phyloP scores from a whole-genome alignment of 352 stramenopile species.

The Phytophthora rubi region DNA sequence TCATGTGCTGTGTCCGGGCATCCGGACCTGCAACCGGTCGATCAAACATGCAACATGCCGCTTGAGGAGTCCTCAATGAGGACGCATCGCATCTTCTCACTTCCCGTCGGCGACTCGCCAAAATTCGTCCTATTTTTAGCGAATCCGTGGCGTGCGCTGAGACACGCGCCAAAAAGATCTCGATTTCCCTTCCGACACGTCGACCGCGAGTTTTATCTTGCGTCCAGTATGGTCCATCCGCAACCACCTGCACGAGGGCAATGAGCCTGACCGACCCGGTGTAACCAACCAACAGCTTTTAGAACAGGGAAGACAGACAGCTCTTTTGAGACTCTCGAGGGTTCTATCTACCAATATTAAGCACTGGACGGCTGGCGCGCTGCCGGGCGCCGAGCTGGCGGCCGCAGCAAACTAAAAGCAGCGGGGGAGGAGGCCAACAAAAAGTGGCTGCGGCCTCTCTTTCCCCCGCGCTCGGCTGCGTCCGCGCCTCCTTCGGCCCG shows the following conservation, averaged over 20 bases:
- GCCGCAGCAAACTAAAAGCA: conserved; percentile 14
- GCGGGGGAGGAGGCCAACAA: conserved; percentile 38
- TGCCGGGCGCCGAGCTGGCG: conserved; percentile 1
- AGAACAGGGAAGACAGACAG: conserved; percentile 31
- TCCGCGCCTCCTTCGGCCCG: conserved; percentile 24
- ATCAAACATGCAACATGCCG: too few relatives aligned
- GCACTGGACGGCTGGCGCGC: conserved; percentile 24
- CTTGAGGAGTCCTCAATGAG: too few relatives aligned
- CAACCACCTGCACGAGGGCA: too few relatives aligned
- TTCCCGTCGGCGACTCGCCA: neutral
- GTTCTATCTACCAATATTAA: conserved; percentile 57
- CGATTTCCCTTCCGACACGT: neutral
- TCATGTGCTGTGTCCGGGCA: too few relatives aligned
- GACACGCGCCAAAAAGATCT: neutral
- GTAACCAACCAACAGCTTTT: neutral
- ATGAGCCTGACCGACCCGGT: too few relatives aligned
- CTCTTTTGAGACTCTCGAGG: conserved; percentile 25
- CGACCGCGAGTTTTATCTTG: neutral
- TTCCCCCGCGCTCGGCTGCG: conserved; percentile 13
- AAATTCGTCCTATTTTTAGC: neutral
- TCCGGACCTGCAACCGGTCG: too few relatives aligned
- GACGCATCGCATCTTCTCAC: neutral
- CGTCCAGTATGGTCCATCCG: neutral
- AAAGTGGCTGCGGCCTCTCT: conserved; percentile 37
- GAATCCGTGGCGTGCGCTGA: neutral